Base-by-base conservation (phyloP, 2,329 filamentous ascomycete genomes). In the Fusarium solani-melongenae region DNA sequence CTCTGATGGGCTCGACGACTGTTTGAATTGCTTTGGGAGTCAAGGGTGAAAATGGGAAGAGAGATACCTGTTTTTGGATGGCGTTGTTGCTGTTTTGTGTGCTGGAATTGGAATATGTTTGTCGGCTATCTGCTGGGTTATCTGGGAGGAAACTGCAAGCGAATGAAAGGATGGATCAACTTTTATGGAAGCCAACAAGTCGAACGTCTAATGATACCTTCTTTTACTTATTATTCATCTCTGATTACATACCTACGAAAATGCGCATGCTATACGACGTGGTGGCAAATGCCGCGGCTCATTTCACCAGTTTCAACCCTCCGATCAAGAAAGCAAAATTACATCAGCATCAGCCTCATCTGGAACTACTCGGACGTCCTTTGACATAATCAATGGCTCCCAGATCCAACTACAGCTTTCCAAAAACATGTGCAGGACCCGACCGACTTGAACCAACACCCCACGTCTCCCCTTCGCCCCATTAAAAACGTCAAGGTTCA, bases 1-100 rank as follows among this genome's bases (percentile, higher is more conserved):
- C 67, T 20, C 38, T 81, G 68, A 74, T 73, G 72, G 75, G 70
- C 29, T 68, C 76, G 22, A 56, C 77, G 8, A 72, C 58, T 29
- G 69, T 80, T 38, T 57, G 55, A 27, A 38, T 38, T 57, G 29
- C 4, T 31, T 4, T 14, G 12, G 51, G 51, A 56, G 51, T 56
- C 29, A 36, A 56, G 20, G 51, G 51, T 8, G 31, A 56, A 33
- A 34, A 55, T 20, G 4, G 31, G 49, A 15, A 20, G 49, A 56
- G 31, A 56, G 51, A 56, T 51, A 51, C 46, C 46, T 51, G 46
- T 51, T 51, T 11, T 46, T 27, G 46, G 51, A 34, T 33, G 51
- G 51, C 31, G 51, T 56, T 56, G 10, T 15, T 44, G n/a, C 24
- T 29, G 24, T n/a, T 51, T 51, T 24, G 51, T 15, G 51, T 17